Evolutionary conservation across 2,329 filamentous ascomycete species (phyloP).

Genomic region (Pseudogymnoascus pannorum): DNA sequence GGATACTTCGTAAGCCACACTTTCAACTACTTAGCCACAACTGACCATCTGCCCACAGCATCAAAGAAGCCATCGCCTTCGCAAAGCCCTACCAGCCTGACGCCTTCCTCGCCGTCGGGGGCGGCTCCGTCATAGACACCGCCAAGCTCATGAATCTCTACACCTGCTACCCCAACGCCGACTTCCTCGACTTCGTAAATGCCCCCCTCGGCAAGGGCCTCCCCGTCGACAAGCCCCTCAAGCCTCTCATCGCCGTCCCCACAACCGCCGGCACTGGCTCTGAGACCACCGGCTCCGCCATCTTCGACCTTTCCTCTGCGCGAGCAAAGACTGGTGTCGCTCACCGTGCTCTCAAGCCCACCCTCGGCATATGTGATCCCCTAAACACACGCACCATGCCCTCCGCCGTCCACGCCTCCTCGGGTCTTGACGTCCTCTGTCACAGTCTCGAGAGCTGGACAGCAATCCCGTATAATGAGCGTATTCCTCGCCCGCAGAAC

Average conservation of each 20-base stretch:
- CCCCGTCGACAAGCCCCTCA: conserved; percentile 63
- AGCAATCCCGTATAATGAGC: conserved; percentile 87
- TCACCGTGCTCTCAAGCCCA: conserved; percentile 91
- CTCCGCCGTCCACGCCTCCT: conserved; percentile 81
- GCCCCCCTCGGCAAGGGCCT: conserved; percentile 81
- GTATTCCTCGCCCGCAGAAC: conserved; percentile 75
- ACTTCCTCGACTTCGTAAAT: conserved; percentile 97
- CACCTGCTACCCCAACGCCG: conserved; percentile 79
- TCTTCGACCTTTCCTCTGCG: conserved; percentile 88
- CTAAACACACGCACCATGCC: conserved; percentile 97
- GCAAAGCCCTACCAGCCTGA: conserved; percentile 74
- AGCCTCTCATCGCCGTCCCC: conserved; percentile 73
- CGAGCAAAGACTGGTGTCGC: conserved; percentile 94
- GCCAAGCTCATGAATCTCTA: conserved; percentile 99
- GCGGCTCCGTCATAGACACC: conserved; percentile 94
- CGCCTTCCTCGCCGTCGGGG: conserved; percentile 85
- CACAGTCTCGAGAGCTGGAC: conserved; percentile 97
- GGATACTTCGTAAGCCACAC: conserved; percentile 66
- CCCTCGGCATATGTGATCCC: conserved; percentile 76
- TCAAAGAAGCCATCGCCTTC: conserved; percentile 85
- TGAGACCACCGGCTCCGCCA: conserved; percentile 95
- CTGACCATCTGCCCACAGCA: conserved; percentile 38
- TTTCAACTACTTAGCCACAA: not conserved
- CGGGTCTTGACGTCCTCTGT: conserved; percentile 89
- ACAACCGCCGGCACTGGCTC: conserved; percentile 84